Conservation (phyloP, 1,284 basidiomycete genomes). For the Ganoderma resinaceum region DNA sequence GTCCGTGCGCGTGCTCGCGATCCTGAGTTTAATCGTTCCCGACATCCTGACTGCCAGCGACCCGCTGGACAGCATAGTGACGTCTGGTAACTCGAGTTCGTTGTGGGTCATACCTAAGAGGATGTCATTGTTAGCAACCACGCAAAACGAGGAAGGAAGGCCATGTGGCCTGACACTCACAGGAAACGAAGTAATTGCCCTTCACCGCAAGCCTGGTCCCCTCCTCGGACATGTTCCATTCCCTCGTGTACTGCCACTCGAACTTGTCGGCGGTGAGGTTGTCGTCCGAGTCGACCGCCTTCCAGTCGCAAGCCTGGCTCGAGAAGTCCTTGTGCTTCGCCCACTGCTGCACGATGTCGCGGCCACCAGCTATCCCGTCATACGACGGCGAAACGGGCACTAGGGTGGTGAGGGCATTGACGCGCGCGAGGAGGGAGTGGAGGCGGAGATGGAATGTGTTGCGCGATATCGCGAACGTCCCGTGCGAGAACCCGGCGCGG, state of each 20-base stretch:
- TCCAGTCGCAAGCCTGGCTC: slow-evolving; percentile 23
- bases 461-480: slow-evolving; percentile 36
- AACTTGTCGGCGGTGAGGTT: slow-evolving; percentile 34
- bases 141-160: neutral
- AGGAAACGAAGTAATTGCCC: slow-evolving; percentile 27
- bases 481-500: slow-evolving; percentile 27
- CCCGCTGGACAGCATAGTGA: slow-evolving; percentile 26
- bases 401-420: slow-evolving; percentile 40
- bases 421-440: slow-evolving; percentile 30
- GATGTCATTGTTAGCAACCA: neutral
- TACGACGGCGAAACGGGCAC: slow-evolving; percentile 33
- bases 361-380: slow-evolving; percentile 28
- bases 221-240: slow-evolving; percentile 18
- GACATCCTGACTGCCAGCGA: slow-evolving; percentile 32
- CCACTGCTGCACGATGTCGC: slow-evolving; percentile 34
- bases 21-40: slow-evolving; percentile 31
- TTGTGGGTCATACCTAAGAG: slow-evolving; percentile 35
- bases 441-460: slow-evolving; percentile 35
- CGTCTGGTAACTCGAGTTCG: slow-evolving; percentile 30
- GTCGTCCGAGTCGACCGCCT: slow-evolving; percentile 18
- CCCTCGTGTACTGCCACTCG: slow-evolving; percentile 32
- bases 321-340: slow-evolving; percentile 23
- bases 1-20: slow-evolving; percentile 4
- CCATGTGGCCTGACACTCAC: slow-evolving; percentile 19
- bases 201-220: slow-evolving; percentile 12